These are phyloP conservation scores for Neopestalotiopsis clavispora DNA, from an alignment of 2,329 filamentous ascomycete species.

Conservation along the genomic window DNA sequence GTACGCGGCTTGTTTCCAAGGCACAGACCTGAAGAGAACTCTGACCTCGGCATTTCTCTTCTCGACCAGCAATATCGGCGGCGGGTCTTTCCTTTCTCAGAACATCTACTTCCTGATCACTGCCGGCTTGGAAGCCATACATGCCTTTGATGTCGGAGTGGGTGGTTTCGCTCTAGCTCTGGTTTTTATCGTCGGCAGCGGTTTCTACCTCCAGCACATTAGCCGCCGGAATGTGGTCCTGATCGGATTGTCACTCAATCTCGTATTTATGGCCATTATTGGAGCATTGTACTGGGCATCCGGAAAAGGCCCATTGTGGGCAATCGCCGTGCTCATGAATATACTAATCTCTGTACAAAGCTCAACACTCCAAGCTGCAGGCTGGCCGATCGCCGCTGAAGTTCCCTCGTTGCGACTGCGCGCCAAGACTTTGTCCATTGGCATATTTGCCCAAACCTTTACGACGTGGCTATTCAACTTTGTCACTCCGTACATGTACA, in stretches of 20 bases:
- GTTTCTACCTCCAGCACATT: background rate
- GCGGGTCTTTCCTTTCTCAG: background rate
- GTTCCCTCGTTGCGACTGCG: background rate
- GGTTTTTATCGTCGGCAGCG: background rate
- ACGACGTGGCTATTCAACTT: background rate
- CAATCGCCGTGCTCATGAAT: background rate
- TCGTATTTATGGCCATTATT: background rate
- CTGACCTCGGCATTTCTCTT: background rate
- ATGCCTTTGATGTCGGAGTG: background rate
- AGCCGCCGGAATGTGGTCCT: background rate
- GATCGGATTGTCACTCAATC: background rate
- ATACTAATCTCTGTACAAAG: background rate
- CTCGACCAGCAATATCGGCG: background rate
- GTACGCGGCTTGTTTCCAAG: background rate
- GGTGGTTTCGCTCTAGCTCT: background rate
- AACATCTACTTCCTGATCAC: conserved; percentile 1
- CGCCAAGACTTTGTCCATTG: background rate
- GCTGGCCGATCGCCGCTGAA: conserved; percentile 12
- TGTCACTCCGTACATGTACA: background rate
- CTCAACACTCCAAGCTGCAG: background rate
- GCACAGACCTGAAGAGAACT: background rate
- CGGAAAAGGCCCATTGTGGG: background rate
- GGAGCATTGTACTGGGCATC: background rate
- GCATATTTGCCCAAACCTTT: background rate
- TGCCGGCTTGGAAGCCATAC: background rate